These are phyloP conservation scores for Dryas drummondii DNA, from an alignment of 306 rosid species.

Conservation along the genomic window DNA sequence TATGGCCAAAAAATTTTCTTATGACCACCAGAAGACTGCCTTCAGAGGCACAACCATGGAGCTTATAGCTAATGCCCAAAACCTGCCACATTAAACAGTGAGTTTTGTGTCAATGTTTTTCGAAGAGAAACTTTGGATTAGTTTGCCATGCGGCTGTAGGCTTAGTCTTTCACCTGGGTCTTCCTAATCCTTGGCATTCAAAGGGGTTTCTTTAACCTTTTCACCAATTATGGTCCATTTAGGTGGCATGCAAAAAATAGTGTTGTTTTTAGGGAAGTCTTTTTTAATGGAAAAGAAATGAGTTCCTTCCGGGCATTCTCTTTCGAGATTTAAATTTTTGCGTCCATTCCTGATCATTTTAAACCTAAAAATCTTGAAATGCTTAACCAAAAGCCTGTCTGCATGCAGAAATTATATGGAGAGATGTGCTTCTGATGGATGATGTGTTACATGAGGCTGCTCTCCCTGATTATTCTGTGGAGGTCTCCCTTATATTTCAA, in stretches of 20 bases:
- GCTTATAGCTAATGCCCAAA: neutral
- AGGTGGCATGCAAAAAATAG: neutral
- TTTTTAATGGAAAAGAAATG: too few species aligned
- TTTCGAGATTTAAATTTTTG: neutral
- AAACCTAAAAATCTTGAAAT: slow-evolving; percentile 7
- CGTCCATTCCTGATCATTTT: neutral
- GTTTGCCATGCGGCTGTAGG: neutral
- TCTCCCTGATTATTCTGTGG: slow-evolving; percentile 59
- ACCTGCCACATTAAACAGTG: too few species aligned
- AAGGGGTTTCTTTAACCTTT: neutral
- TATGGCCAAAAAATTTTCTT: neutral
- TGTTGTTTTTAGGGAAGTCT: too few species aligned
- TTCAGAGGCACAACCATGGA: too few species aligned
- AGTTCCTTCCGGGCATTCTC: too few species aligned
- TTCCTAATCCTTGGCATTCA: neutral
- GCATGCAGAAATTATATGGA: slow-evolving; percentile 62
- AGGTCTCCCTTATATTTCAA: slow-evolving; percentile 42
- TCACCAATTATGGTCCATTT: neutral
- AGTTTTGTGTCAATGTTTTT: too few species aligned
- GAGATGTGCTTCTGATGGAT: slow-evolving; percentile 66
- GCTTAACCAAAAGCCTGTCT: slow-evolving; percentile 23
- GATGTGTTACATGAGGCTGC: slow-evolving; percentile 67
- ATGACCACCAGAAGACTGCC: neutral
- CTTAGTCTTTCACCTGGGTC: neutral
- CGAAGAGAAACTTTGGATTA: neutral